These are phyloP conservation scores for Ceratocystis huliohia DNA, from an alignment of 2,329 filamentous ascomycete species.

Conservation along the genomic window DNA sequence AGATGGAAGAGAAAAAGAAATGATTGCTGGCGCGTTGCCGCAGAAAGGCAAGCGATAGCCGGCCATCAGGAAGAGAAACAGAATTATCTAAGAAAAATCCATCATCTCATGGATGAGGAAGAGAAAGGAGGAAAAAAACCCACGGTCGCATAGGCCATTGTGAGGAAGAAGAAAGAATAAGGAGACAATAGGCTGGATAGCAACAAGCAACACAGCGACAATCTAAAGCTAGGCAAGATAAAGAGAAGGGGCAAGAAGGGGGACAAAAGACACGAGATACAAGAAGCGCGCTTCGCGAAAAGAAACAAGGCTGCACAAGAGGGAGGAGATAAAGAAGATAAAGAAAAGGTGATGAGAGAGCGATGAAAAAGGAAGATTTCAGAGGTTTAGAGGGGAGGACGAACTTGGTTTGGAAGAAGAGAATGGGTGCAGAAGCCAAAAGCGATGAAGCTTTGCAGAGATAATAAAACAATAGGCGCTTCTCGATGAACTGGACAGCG, in stretches of 20 bases:
- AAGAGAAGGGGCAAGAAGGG: conserved; percentile 20
- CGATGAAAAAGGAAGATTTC: conserved; percentile 8
- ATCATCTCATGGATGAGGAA: conserved; percentile 13
- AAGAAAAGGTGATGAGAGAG: conserved; percentile 11
- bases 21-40: background rate
- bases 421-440: conserved; percentile 4
- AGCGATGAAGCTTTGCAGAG: background rate
- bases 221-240: conserved; percentile 16
- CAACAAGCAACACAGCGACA: conserved; percentile 4
- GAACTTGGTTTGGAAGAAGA: conserved; percentile 18
- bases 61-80: conserved; percentile 14
- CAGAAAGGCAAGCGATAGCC: background rate
- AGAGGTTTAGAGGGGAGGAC: conserved; percentile 16
- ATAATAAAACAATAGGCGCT: background rate
- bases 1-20: conserved; percentile 19
- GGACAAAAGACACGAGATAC: conserved; percentile 13
- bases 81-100: conserved; percentile 5
- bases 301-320: conserved; percentile 14
- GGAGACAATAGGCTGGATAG: background rate
- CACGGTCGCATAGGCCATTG: background rate
- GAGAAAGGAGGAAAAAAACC: conserved; percentile 9
- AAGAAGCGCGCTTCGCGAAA: background rate
- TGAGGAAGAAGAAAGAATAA: conserved; percentile 12
- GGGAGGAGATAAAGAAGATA: background rate
- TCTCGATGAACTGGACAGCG: background rate